phyloP scores from a whole-genome alignment of 108 stramenopile species.

The Bacterosira constricta region DNA sequence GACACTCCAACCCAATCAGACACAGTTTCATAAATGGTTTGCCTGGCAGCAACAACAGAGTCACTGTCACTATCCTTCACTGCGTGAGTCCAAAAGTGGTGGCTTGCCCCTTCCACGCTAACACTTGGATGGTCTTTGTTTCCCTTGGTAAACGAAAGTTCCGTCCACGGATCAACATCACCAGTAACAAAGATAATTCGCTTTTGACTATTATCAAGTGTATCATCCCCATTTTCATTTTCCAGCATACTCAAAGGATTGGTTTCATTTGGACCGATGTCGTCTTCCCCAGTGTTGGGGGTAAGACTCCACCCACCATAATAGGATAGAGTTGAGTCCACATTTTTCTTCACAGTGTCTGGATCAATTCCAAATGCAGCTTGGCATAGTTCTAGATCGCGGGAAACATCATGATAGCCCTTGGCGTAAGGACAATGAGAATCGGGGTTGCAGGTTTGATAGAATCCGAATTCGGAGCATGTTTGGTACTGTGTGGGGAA shows the following conservation, averaged over 20 bases:
- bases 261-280: neutral
- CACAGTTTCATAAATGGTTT: constrained; percentile 60
- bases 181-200: constrained; percentile 91
- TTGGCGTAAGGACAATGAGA: constrained; percentile 82
- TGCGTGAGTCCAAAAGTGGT: constrained; percentile 90
- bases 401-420: constrained; percentile 70
- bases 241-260: neutral
- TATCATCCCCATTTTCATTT: no score
- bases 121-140: constrained; percentile 37
- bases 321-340: constrained; percentile 61
- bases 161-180: constrained; percentile 94
- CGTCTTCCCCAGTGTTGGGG: constrained; percentile 29
- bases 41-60: constrained; percentile 53
- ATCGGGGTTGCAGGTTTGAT: constrained; percentile 85
- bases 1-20: constrained; percentile 56
- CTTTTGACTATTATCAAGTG: constrained; percentile 5
- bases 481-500: no score
- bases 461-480: constrained; percentile 96
- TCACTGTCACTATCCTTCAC: constrained; percentile 57
- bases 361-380: constrained; percentile 66
- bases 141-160: constrained; percentile 56
- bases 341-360: constrained; percentile 53
- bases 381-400: constrained; percentile 79
- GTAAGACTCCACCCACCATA: constrained; percentile 84
- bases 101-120: constrained; percentile 71